These are phyloP conservation scores for Aspergillus sp. DNA, from an alignment of 2,329 filamentous ascomycete species.

Conservation along the genomic window DNA sequence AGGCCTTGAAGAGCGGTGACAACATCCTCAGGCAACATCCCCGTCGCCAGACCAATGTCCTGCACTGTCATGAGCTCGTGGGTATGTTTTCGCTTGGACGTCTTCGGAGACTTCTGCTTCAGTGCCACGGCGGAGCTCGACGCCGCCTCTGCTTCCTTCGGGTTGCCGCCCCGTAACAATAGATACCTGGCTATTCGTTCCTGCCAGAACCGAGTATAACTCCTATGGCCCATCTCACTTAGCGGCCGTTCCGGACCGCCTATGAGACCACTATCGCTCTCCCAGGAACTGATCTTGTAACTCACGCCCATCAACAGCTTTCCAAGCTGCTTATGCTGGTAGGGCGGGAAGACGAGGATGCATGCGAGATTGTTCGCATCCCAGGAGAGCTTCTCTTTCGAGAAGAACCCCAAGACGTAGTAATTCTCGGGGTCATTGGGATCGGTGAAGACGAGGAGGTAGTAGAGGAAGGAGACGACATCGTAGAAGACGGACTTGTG, in stretches of 20 bases:
- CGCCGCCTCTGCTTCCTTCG: slow-evolving; percentile 33
- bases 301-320: slow-evolving; percentile 88
- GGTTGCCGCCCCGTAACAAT: slow-evolving; percentile 45
- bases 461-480: slow-evolving; percentile 91
- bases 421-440: slow-evolving; percentile 43
- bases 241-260: slow-evolving; percentile 95
- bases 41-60: slow-evolving; percentile 74
- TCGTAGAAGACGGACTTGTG: slow-evolving; percentile 99
- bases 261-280: slow-evolving; percentile 65
- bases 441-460: slow-evolving; percentile 77
- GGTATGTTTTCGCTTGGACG: slow-evolving; percentile 36
- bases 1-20: slow-evolving; percentile 77
- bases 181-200: slow-evolving; percentile 75
- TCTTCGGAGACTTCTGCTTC: slow-evolving; percentile 32
- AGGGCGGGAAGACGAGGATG: slow-evolving; percentile 93
- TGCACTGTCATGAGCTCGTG: slow-evolving; percentile 63
- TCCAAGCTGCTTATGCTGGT: slow-evolving; percentile 87
- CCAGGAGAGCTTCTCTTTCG: slow-evolving; percentile 98
- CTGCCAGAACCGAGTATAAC: slow-evolving; percentile 85
- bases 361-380: slow-evolving; percentile 97
- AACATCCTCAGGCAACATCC: slow-evolving; percentile 83
- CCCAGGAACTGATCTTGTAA: slow-evolving; percentile 84
- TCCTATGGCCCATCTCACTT: slow-evolving; percentile 77
- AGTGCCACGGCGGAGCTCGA: slow-evolving; percentile 24
- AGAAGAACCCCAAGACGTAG: slow-evolving; percentile 92